Conservation (phyloP, 768 basidiomycete species). For the Chalciporus piperatus region DNA sequence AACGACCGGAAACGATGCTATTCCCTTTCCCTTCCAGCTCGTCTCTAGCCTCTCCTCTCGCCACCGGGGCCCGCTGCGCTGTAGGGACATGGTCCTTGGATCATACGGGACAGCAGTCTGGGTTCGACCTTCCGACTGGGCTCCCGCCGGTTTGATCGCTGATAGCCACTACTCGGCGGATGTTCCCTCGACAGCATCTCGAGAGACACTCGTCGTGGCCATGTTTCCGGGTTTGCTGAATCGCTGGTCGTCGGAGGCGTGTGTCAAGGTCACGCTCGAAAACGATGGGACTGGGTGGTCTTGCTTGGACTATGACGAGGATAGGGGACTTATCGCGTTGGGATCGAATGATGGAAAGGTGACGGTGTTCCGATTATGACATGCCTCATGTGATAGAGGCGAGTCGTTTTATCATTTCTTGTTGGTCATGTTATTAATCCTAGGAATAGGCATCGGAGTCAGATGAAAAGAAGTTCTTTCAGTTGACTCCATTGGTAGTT, state of each 20-base stretch:
- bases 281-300: conserved; percentile 42
- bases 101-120: conserved; percentile 57
- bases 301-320: conserved; percentile 61
- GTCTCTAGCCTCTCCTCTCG: conserved; percentile 34
- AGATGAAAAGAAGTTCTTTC: neutral
- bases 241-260: conserved; percentile 16
- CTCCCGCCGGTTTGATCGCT: conserved; percentile 37
- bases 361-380: conserved; percentile 32
- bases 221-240: conserved; percentile 46
- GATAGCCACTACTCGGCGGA: conserved; percentile 14
- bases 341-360: conserved; percentile 50
- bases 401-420: neutral
- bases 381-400: neutral
- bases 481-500: neutral
- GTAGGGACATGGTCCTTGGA: conserved; percentile 53
- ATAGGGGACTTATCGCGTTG: conserved; percentile 49
- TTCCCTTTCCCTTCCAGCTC: conserved; percentile 49
- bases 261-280: conserved; percentile 33
- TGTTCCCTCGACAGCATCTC: conserved; percentile 14
- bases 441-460: neutral
- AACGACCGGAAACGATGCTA: conserved; percentile 20
- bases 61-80: conserved; percentile 50
- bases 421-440: neutral
- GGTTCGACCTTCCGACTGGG: conserved; percentile 54
- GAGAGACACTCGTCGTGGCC: conserved; percentile 45